Base-by-base conservation (phyloP, 2,329 filamentous ascomycete genomes). In the Ophiostoma populinum region DNA sequence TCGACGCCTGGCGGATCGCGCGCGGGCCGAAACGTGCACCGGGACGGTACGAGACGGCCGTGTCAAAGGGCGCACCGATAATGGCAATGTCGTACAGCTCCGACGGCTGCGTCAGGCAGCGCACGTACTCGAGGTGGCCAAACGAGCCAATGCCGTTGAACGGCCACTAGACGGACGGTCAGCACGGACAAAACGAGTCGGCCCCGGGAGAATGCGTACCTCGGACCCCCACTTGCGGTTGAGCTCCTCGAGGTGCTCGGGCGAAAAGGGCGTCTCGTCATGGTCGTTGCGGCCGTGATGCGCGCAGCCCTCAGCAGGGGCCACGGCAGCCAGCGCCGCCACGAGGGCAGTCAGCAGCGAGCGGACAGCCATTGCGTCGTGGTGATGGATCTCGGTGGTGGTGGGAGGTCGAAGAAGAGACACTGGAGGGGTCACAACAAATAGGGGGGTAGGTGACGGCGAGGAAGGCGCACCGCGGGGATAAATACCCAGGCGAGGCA, bases 1-100 rank as follows among this genome's bases (percentile, higher is more conserved):
- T 67, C 21, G 81, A 87, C 26, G 82, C 85, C 25, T 80, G 75
- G 37, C 86, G 77, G 49, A 94, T 93, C 27, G 82, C 81, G 29
- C 82, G 73, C 22, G 86, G 86, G 0, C 86, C 86, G 50, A 93
- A 93, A 7, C 86, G 72, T 12, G 79, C 79, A 25, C 77, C 73
- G 29, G 75, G 74, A 37, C 77, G 63, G 53, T 80, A 82, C 45
- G 63, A 72, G 26, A 79, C 73, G 10, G 76, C 74, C 1, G 76
- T 82, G 50, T 83, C 78, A 47, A 83, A 83, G 0, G 78, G 78
- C 1, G 68, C 74, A 5, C 78, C 78, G 38, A 83, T 62, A 38
- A 83, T 68, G 39, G 67, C 78, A 46, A 83, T 79, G 50, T 83
- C 78, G 47, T 70, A 82, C 11, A 56, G 55, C 48, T 70, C 66